Percentiles rank a stretch among this genome's conserved stretches.
Evolutionary conservation across 2,329 filamentous ascomycete species (phyloP).

Genomic region (Fusarium tuaranense): DNA sequence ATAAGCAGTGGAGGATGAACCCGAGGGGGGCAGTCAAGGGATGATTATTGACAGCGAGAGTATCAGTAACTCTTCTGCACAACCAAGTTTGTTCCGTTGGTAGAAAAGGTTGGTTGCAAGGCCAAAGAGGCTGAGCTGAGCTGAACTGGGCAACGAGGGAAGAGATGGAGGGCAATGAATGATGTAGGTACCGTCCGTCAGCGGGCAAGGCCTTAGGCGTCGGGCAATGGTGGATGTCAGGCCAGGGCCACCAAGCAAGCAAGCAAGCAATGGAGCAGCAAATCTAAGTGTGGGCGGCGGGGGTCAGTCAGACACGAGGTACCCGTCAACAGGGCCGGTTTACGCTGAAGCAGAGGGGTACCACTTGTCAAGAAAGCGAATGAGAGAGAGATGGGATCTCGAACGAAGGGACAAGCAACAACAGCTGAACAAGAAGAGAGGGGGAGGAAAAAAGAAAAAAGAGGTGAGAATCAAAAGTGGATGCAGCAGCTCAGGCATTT

Average conservation of each 20-base stretch:
- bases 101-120: not conserved
- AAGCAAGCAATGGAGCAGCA: not conserved
- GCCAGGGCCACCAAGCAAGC: conserved; percentile 1
- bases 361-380: conserved; percentile 19
- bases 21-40: not conserved
- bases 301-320: not conserved
- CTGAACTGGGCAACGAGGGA: not conserved
- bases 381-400: not conserved
- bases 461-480: not conserved
- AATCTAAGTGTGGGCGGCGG: conserved; percentile 9
- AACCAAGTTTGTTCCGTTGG: not conserved
- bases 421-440: not conserved
- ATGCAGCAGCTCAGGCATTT: conserved; percentile 6
- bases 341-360: conserved; percentile 23
- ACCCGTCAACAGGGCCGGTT: conserved; percentile 7
- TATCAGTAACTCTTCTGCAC: not conserved
- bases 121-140: conserved; percentile 2
- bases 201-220: not conserved
- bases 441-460: conserved; percentile 12
- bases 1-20: conserved; percentile 3
- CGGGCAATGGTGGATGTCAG: conserved; percentile 7
- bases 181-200: not conserved
- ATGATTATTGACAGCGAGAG: not conserved
- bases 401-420: conserved; percentile 14
- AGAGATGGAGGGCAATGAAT: not conserved